Evolutionary conservation across 225 moss, liverwort and hornwort genomes (phyloP).

Genomic region (Anthoceros angustus): DNA sequence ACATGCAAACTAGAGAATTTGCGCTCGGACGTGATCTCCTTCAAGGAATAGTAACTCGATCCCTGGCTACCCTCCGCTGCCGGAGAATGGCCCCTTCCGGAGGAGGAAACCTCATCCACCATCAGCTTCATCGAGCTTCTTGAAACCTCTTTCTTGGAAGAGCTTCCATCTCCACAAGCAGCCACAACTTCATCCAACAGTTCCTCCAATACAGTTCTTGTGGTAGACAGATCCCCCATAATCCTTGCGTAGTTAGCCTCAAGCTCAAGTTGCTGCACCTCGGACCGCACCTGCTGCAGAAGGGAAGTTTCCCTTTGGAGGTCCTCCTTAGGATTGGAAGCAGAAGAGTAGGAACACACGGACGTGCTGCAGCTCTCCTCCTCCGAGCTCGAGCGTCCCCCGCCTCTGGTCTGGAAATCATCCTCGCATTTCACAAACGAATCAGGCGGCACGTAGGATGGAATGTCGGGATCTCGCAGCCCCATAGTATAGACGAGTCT

Average conservation of each 20-base stretch:
- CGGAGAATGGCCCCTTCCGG: neutral
- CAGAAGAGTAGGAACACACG: neutral
- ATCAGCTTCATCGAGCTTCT: neutral
- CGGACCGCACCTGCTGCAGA: neutral
- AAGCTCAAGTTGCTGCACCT: constrained; percentile 2
- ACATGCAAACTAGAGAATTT: neutral
- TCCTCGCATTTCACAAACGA: neutral
- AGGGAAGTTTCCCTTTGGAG: neutral
- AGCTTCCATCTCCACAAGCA: neutral
- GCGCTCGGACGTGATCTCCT: neutral
- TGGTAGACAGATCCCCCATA: neutral
- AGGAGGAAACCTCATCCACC: neutral
- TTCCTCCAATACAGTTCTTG: neutral
- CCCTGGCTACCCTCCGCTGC: neutral
- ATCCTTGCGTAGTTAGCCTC: neutral
- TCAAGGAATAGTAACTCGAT: neutral
- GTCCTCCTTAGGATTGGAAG: neutral
- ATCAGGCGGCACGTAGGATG: neutral
- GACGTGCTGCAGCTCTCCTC: neutral
- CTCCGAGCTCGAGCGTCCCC: neutral
- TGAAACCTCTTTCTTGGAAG: neutral
- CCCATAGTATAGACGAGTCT: neutral
- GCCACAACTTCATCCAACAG: neutral
- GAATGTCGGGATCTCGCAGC: neutral
- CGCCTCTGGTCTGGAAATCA: neutral